Evolutionary conservation across 1,139 yeast species (phyloP), one percentile per base, ranked within the genome.

Genomic region (Hemisphaericaspora xylofermentans): DNA sequence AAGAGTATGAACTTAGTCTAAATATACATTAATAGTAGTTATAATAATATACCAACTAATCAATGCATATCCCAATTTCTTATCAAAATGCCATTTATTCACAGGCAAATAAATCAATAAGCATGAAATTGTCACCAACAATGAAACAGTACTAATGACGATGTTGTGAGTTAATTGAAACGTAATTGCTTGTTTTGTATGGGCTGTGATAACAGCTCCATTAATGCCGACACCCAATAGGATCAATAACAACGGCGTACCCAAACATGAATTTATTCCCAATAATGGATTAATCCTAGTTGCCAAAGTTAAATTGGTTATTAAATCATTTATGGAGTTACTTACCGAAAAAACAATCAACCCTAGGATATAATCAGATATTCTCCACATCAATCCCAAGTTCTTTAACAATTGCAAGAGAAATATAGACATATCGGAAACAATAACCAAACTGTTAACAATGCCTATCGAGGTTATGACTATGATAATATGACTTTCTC

Each of bases 351-450:
- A 71, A 3, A 70, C 62, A 13, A 69, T 45, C 18, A 69, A 51
- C 2, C 77, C 76, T 38, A 71, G 57, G n/a, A 65, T 44, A 42
- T 68, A 70, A 38, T 71, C 76, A 9, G 71, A 62, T 12, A 71
- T 60, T 34, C 51, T 52, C 56, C 71, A 54, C 16, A 71, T 55
- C 6, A 64, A 36, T 1, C 76, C 77, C 31, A 65, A 54, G 43
- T 71, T 71, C 45, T 69, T 68, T 25, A 71, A 50, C 2, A 66
- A 43, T 35, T 56, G 59, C 24, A 71, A 53, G 2, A 67, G 54
- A 7, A 54, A 33, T 4, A 57, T 45, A 2, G 73, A 64, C 30
- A 66, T 56, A 14, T 55, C 46, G 2, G 71, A 59, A 9, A 66
- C 54, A 4, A 67, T 44, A 2, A 66, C 35, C 19, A 67, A 50